phyloP scores from a whole-genome alignment of 73 alveolate genomes.

The Blepharisma japonicum region DNA sequence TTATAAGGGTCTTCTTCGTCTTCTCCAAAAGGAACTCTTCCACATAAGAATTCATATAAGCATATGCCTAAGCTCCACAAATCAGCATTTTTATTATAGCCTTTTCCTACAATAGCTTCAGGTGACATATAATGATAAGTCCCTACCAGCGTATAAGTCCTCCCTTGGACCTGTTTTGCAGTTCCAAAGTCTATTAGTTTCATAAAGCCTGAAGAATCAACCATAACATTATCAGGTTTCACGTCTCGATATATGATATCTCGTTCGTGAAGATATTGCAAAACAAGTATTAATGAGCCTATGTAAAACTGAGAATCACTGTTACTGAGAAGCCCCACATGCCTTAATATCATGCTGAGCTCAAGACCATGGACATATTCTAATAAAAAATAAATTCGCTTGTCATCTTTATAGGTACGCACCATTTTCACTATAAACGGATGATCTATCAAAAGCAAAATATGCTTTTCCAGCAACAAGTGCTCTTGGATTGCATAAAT shows the following conservation, averaged over 20 bases:
- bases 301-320: constrained; percentile 52
- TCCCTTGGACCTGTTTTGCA: constrained; percentile 51
- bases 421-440: constrained; percentile 56
- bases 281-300: constrained; percentile 47
- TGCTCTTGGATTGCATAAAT: constrained; percentile 48
- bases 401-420: constrained; percentile 47
- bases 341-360: constrained; percentile 57
- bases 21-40: constrained; percentile 40
- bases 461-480: constrained; percentile 46
- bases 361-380: constrained; percentile 60
- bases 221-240: constrained; percentile 67
- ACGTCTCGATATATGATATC: constrained; percentile 58
- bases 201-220: constrained; percentile 54
- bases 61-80: constrained; percentile 35
- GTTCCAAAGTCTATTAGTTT: constrained; percentile 69
- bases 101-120: constrained; percentile 41
- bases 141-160: constrained; percentile 61
- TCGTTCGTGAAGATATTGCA: constrained; percentile 57
- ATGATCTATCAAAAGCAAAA: constrained; percentile 37
- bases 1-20: constrained; percentile 39
- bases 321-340: constrained; percentile 53
- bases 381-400: constrained; percentile 42
- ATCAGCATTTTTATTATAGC: constrained; percentile 28
- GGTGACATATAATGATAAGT: constrained; percentile 44
- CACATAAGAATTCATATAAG: constrained; percentile 38